A percentile compares a stretch with the other conserved stretches of the same genome.
Evolutionary conservation across 1,284 basidiomycete species (phyloP).

Genomic region (Moniliella sp.): DNA sequence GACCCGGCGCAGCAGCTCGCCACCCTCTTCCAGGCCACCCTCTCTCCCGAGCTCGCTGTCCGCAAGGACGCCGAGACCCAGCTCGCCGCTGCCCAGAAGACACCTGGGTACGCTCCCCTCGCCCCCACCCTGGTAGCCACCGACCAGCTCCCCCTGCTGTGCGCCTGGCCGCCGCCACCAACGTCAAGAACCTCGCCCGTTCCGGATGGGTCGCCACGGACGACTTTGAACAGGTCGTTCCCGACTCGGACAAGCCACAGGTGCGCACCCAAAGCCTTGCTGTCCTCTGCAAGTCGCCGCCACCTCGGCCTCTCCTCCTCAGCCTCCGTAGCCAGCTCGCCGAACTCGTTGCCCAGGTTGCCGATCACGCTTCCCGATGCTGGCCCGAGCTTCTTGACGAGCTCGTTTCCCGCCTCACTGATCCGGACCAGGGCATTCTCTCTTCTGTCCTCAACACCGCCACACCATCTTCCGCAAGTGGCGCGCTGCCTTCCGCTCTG

Average conservation of each 20-base stretch:
- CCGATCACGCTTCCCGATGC: conserved; percentile 17
- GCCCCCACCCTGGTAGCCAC: conserved; percentile 15
- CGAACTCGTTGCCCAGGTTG: conserved; percentile 22
- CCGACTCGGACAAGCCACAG: conserved; percentile 42
- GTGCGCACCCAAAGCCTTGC: conserved; percentile 53
- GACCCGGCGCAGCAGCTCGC: conserved; percentile 15
- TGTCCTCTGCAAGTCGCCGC: conserved; percentile 57
- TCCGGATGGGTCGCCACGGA: conserved; percentile 16
- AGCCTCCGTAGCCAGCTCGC: conserved; percentile 21
- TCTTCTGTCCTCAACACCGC: conserved; percentile 71
- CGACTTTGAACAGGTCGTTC: conserved; percentile 7
- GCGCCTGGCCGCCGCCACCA: conserved; percentile 26
- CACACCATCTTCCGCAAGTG: conserved; percentile 85
- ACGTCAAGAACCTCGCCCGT: conserved; percentile 30
- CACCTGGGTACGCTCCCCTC: conserved; percentile 18
- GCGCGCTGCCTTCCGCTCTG: conserved; percentile 71
- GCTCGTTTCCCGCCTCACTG: conserved; percentile 38
- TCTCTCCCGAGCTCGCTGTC: conserved; percentile 10
- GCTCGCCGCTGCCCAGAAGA: conserved; percentile 13
- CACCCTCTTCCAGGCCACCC: conserved; percentile 19
- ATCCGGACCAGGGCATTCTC: conserved; percentile 65
- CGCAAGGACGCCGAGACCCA: conserved; percentile 20
- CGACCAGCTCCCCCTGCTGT: conserved; percentile 6
- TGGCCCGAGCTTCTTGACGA: conserved; percentile 25
- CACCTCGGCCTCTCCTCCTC: conserved; percentile 38